Percentiles rank a stretch among this genome's conserved stretches.
Evolutionary conservation across 2,329 filamentous ascomycete species (phyloP).

Genomic region (Scytalidium lignicola): DNA sequence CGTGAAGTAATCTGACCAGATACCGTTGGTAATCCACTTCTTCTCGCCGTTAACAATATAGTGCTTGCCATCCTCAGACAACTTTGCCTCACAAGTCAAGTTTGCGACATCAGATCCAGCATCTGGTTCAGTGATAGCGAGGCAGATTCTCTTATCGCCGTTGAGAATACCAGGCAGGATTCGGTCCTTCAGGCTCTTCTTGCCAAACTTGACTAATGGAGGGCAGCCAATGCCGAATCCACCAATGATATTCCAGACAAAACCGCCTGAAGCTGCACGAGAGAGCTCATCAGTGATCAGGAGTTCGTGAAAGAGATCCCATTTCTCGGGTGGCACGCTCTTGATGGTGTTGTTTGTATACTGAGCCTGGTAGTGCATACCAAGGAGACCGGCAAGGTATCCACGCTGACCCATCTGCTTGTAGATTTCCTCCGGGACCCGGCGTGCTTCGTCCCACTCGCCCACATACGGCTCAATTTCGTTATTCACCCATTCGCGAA

Average conservation of each 20-base stretch:
- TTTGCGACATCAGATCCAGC: constrained; percentile 95
- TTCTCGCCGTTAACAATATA: constrained; percentile 99
- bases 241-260: constrained; percentile 95
- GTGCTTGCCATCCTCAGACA: constrained; percentile 93
- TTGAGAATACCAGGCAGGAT: constrained; percentile 83
- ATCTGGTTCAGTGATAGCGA: constrained; percentile 96
- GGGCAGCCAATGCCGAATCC: constrained; percentile 96
- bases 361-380: constrained; percentile 73
- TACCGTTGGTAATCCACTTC: constrained; percentile 99
- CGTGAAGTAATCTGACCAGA: constrained; percentile 97
- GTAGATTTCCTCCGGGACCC: constrained; percentile 84
- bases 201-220: constrained; percentile 86
- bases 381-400: constrained; percentile 88
- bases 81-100: constrained; percentile 89
- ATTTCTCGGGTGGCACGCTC: constrained; percentile 79
- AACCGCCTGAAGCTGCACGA: constrained; percentile 79
- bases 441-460: constrained; percentile 95
- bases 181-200: constrained; percentile 76
- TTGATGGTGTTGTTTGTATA: constrained; percentile 67
- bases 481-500: constrained; percentile 85
- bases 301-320: constrained; percentile 98
- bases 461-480: constrained; percentile 87
- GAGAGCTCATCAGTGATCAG: constrained; percentile 92
- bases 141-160: constrained; percentile 94
- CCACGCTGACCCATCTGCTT: constrained; percentile 91